Evolutionary conservation across 257 asterid species (phyloP).

Genomic region (Lantana camara): DNA sequence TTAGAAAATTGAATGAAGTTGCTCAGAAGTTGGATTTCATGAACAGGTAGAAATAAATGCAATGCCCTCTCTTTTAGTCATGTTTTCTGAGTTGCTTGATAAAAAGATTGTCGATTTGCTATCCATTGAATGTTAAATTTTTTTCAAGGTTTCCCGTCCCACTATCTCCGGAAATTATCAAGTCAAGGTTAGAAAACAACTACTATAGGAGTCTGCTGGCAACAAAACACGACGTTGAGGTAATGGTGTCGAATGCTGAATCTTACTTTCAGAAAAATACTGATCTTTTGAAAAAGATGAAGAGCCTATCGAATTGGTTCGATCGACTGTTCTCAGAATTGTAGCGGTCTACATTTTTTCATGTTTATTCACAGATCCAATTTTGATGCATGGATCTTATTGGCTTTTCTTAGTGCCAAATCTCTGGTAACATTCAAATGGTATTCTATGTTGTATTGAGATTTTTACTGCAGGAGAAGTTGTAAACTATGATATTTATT

Average conservation of each 20-base stretch:
- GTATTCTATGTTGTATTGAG: conserved; percentile 1
- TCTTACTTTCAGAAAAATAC: conserved; percentile 56
- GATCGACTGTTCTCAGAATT: conserved; percentile 36
- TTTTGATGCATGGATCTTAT: conserved; percentile 30
- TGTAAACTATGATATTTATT: no score
- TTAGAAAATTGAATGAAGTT: conserved; percentile 66
- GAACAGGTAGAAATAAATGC: conserved; percentile 59
- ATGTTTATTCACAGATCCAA: conserved; percentile 21
- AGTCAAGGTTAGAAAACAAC: conserved; percentile 61
- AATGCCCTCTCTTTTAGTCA: no score
- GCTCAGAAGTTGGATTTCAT: conserved; percentile 62
- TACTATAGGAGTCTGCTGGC: conserved; percentile 72
- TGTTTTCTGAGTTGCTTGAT: no score
- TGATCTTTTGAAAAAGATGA: conserved; percentile 59
- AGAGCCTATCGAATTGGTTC: conserved; percentile 54
- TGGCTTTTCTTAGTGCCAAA: no score
- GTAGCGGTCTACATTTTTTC: conserved; percentile 26
- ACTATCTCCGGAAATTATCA: conserved; percentile 64
- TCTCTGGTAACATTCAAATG: conserved; percentile 3
- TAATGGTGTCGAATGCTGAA: conserved; percentile 62
- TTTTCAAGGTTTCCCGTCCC: conserved; percentile 93
- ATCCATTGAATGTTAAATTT: conserved; percentile 6
- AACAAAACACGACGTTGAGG: conserved; percentile 61
- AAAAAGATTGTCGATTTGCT: no score
- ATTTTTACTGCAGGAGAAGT: neutral